Evolutionary conservation across 192 early-diverging fungal species (phyloP).

Genomic region (Entomortierella chlamydospora): DNA sequence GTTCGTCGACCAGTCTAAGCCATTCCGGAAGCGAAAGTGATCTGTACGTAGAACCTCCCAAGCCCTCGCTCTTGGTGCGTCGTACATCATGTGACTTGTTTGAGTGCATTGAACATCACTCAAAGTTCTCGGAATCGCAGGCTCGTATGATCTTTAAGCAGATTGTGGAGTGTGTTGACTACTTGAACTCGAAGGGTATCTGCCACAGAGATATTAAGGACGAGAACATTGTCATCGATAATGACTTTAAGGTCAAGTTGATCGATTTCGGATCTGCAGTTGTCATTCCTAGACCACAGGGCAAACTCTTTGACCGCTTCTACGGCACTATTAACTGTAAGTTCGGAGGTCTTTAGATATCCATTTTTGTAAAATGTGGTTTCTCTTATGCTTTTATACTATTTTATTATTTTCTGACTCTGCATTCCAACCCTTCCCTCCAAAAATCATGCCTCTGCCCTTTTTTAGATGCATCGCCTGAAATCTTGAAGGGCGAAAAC

Average conservation of each 20-base stretch:
- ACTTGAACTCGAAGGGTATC: constrained; percentile 61
- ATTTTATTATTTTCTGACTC: too few species aligned
- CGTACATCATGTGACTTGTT: constrained; percentile 73
- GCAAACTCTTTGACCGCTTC: constrained; percentile 66
- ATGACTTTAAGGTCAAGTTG: constrained; percentile 68
- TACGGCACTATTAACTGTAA: constrained; percentile 72
- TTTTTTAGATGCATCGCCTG: constrained; percentile 67
- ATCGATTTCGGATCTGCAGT: constrained; percentile 79
- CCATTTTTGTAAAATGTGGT: constrained; percentile 4
- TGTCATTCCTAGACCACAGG: constrained; percentile 55
- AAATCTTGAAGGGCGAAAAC: constrained; percentile 68
- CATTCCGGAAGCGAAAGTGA: constrained; percentile 29
- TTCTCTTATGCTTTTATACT: too few species aligned
- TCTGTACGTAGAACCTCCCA: constrained; percentile 38
- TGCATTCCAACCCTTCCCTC: not conserved
- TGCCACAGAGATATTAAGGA: constrained; percentile 77
- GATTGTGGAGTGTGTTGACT: constrained; percentile 63
- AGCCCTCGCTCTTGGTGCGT: constrained; percentile 52
- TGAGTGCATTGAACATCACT: constrained; percentile 72
- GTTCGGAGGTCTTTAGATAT: not conserved
- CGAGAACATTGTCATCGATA: constrained; percentile 77
- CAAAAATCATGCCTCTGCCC: not conserved
- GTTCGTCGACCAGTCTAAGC: constrained; percentile 19
- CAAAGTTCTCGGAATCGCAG: constrained; percentile 65
- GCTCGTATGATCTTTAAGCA: constrained; percentile 69